Evolutionary conservation across 352 stramenopile species (phyloP).

Genomic region (Globisporangium spinosum): DNA sequence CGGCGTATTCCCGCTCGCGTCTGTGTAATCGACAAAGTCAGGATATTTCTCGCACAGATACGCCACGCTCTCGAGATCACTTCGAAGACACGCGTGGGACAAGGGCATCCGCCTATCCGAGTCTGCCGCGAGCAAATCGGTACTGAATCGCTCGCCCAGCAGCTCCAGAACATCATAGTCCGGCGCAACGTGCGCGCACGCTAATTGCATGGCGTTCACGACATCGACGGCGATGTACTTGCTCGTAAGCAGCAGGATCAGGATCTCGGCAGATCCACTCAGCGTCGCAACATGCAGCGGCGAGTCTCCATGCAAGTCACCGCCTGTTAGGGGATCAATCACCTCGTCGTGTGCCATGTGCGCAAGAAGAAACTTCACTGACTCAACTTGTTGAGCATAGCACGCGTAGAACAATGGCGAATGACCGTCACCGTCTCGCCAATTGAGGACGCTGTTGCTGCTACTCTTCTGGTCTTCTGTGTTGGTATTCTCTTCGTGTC

Average conservation of each 20-base stretch:
- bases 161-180: conserved; percentile 31
- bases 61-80: conserved; percentile 44
- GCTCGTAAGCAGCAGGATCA: conserved; percentile 39
- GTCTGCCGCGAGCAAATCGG: conserved; percentile 56
- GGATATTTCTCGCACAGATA: conserved; percentile 48
- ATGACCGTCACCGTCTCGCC: conserved; percentile 56
- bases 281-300: conserved; percentile 54
- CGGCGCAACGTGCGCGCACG: conserved; percentile 42
- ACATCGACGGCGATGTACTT: conserved; percentile 38
- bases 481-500: background rate
- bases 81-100: conserved; percentile 51
- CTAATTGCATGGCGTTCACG: conserved; percentile 34
- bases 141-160: conserved; percentile 35
- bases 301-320: conserved; percentile 5
- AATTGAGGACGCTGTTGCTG: conserved; percentile 38
- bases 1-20: conserved; percentile 59
- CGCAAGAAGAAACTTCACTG: conserved; percentile 39
- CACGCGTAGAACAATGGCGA: conserved; percentile 74
- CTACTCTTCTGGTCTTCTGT: conserved; percentile 4
- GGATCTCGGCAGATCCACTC: conserved; percentile 28
- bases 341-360: conserved; percentile 5
- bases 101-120: conserved; percentile 55
- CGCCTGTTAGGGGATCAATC: conserved; percentile 4
- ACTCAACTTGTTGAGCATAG: conserved; percentile 49
- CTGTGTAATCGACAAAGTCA: conserved; percentile 70